Conservation (phyloP, 1,284 basidiomycete genomes). For the Ustilago crameri region DNA sequence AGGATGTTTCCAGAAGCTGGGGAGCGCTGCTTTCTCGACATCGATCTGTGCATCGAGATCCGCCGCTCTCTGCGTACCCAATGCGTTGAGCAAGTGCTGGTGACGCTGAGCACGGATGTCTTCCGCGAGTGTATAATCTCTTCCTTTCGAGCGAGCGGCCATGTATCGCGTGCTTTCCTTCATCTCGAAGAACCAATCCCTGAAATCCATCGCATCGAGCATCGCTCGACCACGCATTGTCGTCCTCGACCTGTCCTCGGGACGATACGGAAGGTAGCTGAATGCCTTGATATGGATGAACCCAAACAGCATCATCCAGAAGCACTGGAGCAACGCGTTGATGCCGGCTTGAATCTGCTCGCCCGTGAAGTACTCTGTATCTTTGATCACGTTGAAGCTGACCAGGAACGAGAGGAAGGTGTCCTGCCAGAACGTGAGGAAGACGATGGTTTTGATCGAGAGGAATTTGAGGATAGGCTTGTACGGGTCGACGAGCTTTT, state of each 20-base stretch:
- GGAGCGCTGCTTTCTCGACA: slow-evolving; percentile 38
- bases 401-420: slow-evolving; percentile 75
- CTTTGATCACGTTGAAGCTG: slow-evolving; percentile 76
- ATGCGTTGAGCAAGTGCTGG: slow-evolving; percentile 49
- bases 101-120: slow-evolving; percentile 54
- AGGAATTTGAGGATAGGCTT: slow-evolving; percentile 76
- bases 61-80: slow-evolving; percentile 41
- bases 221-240: slow-evolving; percentile 40
- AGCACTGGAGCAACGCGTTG: slow-evolving; percentile 76
- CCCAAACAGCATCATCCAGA: slow-evolving; percentile 76
- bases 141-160: slow-evolving; percentile 42
- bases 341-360: slow-evolving; percentile 80
- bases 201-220: slow-evolving; percentile 55
- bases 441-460: slow-evolving; percentile 80
- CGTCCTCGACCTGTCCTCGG: slow-evolving; percentile 41
- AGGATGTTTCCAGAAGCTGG: slow-evolving; percentile 47
- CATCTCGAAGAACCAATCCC: slow-evolving; percentile 62
- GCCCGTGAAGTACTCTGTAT: slow-evolving; percentile 74
- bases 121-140: slow-evolving; percentile 48
- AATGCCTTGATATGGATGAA: slow-evolving; percentile 81
- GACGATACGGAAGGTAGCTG: slow-evolving; percentile 76
- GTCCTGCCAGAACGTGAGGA: slow-evolving; percentile 83
- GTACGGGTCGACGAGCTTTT: slow-evolving; percentile 74
- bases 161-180: slow-evolving; percentile 49
- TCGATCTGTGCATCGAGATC: slow-evolving; percentile 43